These are phyloP conservation scores for Globisporangium nodosum DNA, from an alignment of 352 stramenopile species.

Conservation along the genomic window DNA sequence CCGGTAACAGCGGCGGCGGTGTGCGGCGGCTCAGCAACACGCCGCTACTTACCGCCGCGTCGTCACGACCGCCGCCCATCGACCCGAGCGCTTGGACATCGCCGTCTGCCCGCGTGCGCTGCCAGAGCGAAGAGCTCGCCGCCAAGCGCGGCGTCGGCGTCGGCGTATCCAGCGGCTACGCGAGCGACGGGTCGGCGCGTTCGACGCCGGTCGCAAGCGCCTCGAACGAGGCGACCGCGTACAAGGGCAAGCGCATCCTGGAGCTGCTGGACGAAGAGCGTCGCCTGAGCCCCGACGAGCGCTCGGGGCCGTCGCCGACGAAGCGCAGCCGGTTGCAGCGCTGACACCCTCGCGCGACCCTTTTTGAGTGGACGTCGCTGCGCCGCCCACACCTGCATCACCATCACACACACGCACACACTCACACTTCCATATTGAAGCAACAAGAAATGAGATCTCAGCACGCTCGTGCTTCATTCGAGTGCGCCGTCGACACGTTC, in stretches of 20 bases:
- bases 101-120: slow-evolving; percentile 13
- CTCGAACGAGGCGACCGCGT: slow-evolving; percentile 26
- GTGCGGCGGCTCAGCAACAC: slow-evolving; percentile 6
- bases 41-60: background rate
- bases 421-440: no score
- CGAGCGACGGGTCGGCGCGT: slow-evolving; percentile 12
- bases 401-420: no score
- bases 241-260: slow-evolving; percentile 70
- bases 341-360: slow-evolving; percentile 7
- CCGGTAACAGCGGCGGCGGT: slow-evolving; percentile 6
- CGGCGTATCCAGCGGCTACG: slow-evolving; percentile 24
- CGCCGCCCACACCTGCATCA: no score
- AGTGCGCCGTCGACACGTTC: background rate
- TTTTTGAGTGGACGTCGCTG: no score
- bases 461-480: no score
- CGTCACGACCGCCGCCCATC: background rate
- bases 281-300: slow-evolving; percentile 49
- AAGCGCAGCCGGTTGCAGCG: slow-evolving; percentile 39
- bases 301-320: slow-evolving; percentile 33
- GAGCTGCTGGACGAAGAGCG: slow-evolving; percentile 76
- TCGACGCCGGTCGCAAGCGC: slow-evolving; percentile 21
- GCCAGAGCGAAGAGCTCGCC: slow-evolving; percentile 33
- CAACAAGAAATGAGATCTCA: no score
- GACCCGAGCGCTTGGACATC: background rate
- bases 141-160: slow-evolving; percentile 14